Base-by-base conservation (phyloP, 2,329 filamentous ascomycete species). In the Alternaria sp. region DNA sequence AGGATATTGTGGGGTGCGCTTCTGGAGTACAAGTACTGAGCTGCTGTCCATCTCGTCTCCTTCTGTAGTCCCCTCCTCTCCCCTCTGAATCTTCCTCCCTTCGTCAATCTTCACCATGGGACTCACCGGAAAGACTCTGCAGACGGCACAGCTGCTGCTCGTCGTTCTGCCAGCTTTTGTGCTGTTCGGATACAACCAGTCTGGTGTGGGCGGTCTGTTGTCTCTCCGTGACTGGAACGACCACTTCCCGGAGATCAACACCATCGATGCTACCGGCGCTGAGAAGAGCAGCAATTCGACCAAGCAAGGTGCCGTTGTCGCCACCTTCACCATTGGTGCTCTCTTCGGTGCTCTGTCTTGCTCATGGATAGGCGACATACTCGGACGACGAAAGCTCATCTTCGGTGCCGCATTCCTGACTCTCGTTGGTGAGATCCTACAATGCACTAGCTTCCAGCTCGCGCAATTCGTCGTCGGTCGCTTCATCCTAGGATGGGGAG, bases 131-230 rank as follows among this genome's bases (percentile, higher is more conserved):
- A 73, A 72, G 56, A 62, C 72, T 9, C 71, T 79, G 23, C 71
- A 72, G 60, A 66, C 66, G 57, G 70, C 71, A 33, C 76, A 80
- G 69, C 76, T 80, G 23, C 55, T 79, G 64, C 70, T 81, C 47
- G 76, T 82, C 41, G 79, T 81, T 58, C 61, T 78, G 49, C 80
- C 80, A 7, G 73, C 80, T 18, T 85, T 85, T 63, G 80, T 85
- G 58, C 77, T 84, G 51, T 86, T 84, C 67, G 84, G 85, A 56
- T 87, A 86, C 78, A 86, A 86, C 70, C 83, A 86, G 69, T 82
- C 82, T 53, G 83, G 82, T 50, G 79, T 83, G n/a, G 84, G 84
- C 47, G 83, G 84, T 14, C 76, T 86, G n/a, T 69, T 83, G 62
- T 76, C 82, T 60, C 72, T 80, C 2, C 60, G 67, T 9, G 77